A percentile compares a stretch with the other conserved stretches of the same genome.
These are phyloP conservation scores for Apophysomyces trapeziformis DNA, from an alignment of 371 early-diverging fungal species.

Conservation along the genomic window DNA sequence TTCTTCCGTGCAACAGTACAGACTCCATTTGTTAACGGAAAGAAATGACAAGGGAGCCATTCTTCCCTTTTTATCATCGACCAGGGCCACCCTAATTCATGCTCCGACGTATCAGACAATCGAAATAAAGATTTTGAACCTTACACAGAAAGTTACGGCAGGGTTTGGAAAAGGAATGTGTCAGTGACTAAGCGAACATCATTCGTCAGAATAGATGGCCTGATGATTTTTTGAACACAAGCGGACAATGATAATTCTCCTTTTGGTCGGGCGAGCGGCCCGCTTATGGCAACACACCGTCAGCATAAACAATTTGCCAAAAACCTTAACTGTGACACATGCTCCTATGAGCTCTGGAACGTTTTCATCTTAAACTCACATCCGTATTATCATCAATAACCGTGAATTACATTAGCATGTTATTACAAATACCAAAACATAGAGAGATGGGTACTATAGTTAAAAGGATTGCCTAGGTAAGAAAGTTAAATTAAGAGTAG, in stretches of 20 bases:
- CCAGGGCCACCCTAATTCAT: conserved; percentile 4
- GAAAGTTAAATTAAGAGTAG: too few species aligned
- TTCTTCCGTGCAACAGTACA: conserved; percentile 40
- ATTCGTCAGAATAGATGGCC: neutral
- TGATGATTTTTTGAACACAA: neutral
- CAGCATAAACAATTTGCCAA: neutral
- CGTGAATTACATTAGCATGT: too few species aligned
- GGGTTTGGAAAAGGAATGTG: neutral
- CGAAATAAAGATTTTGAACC: too few species aligned
- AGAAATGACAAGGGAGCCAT: neutral
- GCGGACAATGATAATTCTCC: neutral
- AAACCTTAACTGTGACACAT: neutral
- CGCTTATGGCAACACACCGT: conserved; percentile 4
- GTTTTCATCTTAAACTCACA: neutral
- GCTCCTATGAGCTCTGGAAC: neutral
- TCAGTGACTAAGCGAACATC: neutral
- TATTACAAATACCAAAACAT: too few species aligned
- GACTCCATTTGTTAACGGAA: conserved; percentile 42
- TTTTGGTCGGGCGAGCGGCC: conserved; percentile 8
- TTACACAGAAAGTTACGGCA: neutral
- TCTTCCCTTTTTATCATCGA: neutral
- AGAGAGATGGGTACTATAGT: too few species aligned
- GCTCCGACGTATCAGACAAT: neutral
- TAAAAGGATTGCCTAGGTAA: too few species aligned
- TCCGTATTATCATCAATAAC: too few species aligned